Base-by-base conservation (phyloP, 2,329 filamentous ascomycete genomes). In the Pseudohalonectria lignicola region DNA sequence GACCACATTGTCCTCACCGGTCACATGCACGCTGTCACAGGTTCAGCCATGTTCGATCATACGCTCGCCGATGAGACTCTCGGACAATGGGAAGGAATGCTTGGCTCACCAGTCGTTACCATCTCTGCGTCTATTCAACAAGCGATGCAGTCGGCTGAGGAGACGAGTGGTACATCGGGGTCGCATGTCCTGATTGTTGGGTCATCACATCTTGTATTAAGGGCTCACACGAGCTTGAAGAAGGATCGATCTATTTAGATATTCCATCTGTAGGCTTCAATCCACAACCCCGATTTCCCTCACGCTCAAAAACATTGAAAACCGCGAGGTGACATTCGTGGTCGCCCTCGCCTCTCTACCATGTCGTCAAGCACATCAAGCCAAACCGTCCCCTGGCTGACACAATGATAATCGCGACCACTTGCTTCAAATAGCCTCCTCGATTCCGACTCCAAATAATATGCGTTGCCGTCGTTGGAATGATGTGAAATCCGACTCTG, bases 171-270 rank as follows among this genome's bases (percentile, higher is more conserved):
- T 4, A 9, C 15, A 6, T 5, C 25, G 3, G 36, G 36, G 5
- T 16, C 36, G n/a, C 36, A 38, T 20, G 21, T 25, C 15, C 15
- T 38, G 21, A 32, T 38, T 11, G 30, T 38, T 16, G 36, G 36
- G 13, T 38, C 36, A 9, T 32, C 36, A 29, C 29, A 33, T 19
- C 36, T 38, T 16, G 31, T 38, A 7, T 44, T 39, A 25, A 47
- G 42, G 13, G 46, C 45, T 12, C 39, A 39, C 33, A 37, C 18
- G 20, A 44, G 16, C 13, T 4, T 28, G 21, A 13, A 36, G n/a
- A 15, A 36, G n/a, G n/a, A n/a, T n/a, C n/a, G n/a, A n/a, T n/a
- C n/a, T n/a, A n/a, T n/a, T n/a, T n/a, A n/a, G n/a, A n/a, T n/a
- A n/a, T n/a, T n/a, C n/a, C n/a, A n/a, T n/a, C n/a, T n/a, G n/a